phyloP scores from a whole-genome alignment of 176 grass and related monocot species.

The Dactylis glomerata region DNA sequence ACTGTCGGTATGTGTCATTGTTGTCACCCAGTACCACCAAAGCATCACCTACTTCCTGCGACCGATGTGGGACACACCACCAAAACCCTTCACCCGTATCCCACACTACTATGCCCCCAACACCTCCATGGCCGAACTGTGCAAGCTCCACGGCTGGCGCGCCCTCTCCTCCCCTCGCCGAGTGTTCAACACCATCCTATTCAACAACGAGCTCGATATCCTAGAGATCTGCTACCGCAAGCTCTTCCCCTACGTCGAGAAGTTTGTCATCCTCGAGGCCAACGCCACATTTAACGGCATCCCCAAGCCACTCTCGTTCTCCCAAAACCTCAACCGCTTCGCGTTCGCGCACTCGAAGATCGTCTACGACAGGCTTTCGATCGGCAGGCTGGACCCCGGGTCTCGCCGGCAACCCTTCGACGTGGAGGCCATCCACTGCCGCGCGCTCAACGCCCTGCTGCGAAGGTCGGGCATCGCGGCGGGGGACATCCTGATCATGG shows the following conservation, averaged over 20 bases:
- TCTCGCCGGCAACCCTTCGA: conserved; percentile 46
- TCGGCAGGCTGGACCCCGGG: background rate
- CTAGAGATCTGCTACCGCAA: conserved; percentile 80
- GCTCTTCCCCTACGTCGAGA: conserved; percentile 63
- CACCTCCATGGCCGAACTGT: conserved; percentile 61
- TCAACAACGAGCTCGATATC: conserved; percentile 88
- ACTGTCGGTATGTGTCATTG: conserved; percentile 28
- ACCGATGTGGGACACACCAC: conserved; percentile 81
- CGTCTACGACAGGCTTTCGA: conserved; percentile 56
- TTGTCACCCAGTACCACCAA: conserved; percentile 34
- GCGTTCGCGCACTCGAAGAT: conserved; percentile 61
- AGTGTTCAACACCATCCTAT: conserved; percentile 74
- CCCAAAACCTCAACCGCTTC: conserved; percentile 47
- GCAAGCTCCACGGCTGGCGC: conserved; percentile 74
- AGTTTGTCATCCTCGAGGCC: conserved; percentile 79
- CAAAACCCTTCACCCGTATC: conserved; percentile 62
- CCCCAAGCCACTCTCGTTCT: conserved; percentile 59
- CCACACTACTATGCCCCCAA: conserved; percentile 80
- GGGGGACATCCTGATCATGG: conserved; percentile 88
- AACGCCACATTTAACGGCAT: conserved; percentile 85
- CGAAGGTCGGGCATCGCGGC: conserved; percentile 55
- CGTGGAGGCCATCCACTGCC: conserved; percentile 64
- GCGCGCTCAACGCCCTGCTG: conserved; percentile 55
- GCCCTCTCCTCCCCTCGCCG: conserved; percentile 53
- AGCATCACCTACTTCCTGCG: conserved; percentile 71